These are phyloP conservation scores for Dictyostelium purpureum DNA, from an alignment of 78 protist species.

Conservation along the genomic window DNA sequence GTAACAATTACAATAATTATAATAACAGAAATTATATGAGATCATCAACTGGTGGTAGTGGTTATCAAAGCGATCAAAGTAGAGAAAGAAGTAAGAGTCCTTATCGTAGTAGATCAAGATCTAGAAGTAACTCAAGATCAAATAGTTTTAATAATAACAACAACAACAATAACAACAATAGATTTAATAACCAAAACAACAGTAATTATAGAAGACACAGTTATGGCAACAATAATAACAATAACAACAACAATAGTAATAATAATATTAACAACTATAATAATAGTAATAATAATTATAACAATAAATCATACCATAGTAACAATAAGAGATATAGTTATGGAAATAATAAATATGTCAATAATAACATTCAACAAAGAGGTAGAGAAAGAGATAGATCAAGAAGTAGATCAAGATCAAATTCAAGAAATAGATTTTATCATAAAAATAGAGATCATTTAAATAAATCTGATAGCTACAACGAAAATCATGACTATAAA, in stretches of 20 bases:
- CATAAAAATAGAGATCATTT: background rate
- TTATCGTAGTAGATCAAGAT: constrained; percentile 8
- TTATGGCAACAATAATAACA: background rate
- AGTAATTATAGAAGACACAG: background rate
- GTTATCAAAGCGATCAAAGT: background rate
- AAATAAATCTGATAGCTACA: background rate
- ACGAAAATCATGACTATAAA: background rate
- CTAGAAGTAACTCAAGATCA: constrained; percentile 9
- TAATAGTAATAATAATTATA: background rate
- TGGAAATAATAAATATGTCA: background rate
- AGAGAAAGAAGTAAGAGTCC: constrained; percentile 21
- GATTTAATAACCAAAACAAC: background rate
- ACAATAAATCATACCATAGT: too few relatives aligned
- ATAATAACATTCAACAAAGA: background rate
- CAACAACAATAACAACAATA: background rate
- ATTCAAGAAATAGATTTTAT: background rate
- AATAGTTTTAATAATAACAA: background rate
- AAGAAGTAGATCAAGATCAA: constrained; percentile 13
- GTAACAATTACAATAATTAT: background rate
- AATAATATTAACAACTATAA: background rate
- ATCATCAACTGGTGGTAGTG: background rate
- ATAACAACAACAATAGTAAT: background rate
- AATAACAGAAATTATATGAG: background rate
- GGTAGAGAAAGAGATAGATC: background rate
- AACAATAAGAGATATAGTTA: background rate